Conservation (phyloP, 1,284 basidiomycete species). For the Mycena sp. region DNA sequence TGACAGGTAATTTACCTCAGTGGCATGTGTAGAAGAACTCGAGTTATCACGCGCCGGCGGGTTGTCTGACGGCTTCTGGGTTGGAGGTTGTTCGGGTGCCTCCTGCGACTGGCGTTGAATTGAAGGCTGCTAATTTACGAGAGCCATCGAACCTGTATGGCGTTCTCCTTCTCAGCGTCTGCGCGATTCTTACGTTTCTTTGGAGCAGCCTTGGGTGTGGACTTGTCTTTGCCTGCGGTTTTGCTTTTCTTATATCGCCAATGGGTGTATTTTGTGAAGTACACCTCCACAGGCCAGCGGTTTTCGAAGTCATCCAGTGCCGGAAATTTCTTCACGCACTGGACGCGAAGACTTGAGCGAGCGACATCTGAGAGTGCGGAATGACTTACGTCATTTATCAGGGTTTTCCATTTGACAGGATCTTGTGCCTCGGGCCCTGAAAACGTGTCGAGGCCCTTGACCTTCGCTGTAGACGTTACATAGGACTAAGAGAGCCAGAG, state of each 20-base stretch:
- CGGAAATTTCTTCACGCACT: background rate
- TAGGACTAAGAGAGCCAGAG: too few species aligned
- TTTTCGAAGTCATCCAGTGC: background rate
- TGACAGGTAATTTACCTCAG: too few species aligned
- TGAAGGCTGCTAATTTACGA: too few species aligned
- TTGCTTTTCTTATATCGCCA: background rate
- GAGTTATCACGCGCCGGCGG: too few species aligned
- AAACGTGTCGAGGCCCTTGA: background rate
- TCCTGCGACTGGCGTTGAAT: too few species aligned
- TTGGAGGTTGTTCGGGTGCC: too few species aligned
- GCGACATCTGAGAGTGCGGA: background rate
- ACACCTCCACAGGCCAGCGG: background rate
- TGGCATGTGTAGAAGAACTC: too few species aligned
- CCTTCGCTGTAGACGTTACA: background rate
- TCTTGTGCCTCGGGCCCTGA: background rate
- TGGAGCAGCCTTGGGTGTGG: too few species aligned
- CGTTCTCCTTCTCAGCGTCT: too few species aligned
- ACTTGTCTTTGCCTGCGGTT: background rate
- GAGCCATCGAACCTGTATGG: too few species aligned
- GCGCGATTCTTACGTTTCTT: too few species aligned
- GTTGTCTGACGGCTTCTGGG: too few species aligned
- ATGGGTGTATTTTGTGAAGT: background rate
- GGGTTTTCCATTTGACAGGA: background rate
- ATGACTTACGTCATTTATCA: background rate
- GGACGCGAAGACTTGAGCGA: background rate